Evolutionary conservation across 768 basidiomycete species (phyloP).

Genomic region (Rhizopogon rudus): DNA sequence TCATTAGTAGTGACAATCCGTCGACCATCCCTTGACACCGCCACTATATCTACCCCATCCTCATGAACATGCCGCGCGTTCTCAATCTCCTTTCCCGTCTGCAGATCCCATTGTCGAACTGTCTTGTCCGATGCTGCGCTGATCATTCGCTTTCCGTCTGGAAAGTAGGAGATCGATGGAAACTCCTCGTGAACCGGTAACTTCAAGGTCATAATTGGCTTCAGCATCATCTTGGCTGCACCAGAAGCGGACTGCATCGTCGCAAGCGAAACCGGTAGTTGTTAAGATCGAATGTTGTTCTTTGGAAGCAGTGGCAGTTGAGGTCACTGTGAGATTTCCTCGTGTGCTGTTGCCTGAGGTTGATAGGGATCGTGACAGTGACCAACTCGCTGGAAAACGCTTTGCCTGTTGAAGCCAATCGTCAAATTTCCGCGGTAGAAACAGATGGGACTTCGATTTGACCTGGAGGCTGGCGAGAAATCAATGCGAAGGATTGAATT

Average conservation of each 20-base stretch:
- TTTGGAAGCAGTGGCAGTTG: not conserved
- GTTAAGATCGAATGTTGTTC: too few species aligned
- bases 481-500: too few species aligned
- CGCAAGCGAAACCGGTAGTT: too few species aligned
- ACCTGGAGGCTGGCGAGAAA: constrained; percentile 10
- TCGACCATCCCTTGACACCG: not conserved
- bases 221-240: not conserved
- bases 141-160: not conserved
- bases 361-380: too few species aligned
- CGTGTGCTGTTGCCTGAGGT: not conserved
- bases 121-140: not conserved
- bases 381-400: not conserved
- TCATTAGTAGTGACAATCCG: too few species aligned
- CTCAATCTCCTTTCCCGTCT: not conserved
- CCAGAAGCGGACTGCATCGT: too few species aligned
- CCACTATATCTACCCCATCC: not conserved
- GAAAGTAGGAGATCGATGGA: not conserved
- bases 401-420: not conserved
- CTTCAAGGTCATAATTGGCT: not conserved
- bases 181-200: too few species aligned
- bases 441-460: not conserved
- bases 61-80: not conserved
- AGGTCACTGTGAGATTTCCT: too few species aligned
- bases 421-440: too few species aligned
- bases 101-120: not conserved